These are phyloP conservation scores for Geranium incanum DNA, from an alignment of 441 rosid species.

Conservation along the genomic window DNA sequence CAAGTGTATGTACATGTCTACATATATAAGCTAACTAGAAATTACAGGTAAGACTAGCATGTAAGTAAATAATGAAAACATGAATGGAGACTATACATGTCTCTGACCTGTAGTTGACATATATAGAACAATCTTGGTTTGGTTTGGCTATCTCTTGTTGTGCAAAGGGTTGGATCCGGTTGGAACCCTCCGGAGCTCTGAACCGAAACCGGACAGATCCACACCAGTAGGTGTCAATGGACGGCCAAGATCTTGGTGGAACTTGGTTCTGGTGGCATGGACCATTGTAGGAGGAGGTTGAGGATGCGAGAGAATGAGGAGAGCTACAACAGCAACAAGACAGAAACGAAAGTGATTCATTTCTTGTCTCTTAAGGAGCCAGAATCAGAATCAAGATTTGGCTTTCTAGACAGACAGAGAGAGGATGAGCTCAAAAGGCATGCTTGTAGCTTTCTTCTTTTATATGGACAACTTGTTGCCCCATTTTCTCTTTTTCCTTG, in stretches of 20 bases:
- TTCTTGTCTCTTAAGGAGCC: background rate
- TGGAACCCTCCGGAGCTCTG: constrained; percentile 1
- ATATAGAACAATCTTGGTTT: background rate
- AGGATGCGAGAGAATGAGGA: background rate
- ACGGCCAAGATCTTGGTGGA: background rate
- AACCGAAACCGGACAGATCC: background rate
- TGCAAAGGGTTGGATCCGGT: constrained; percentile 6
- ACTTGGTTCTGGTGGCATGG: background rate
- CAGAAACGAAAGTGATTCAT: constrained; percentile 6
- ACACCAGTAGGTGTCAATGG: background rate
- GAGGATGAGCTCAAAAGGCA: background rate
- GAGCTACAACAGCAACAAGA: constrained; percentile 2
- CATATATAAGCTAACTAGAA: too few species aligned
- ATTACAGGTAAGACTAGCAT: too few species aligned
- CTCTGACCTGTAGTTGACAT: background rate
- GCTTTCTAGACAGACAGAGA: background rate
- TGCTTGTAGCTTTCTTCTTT: constrained; percentile 6
- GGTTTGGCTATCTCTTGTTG: constrained; percentile 3
- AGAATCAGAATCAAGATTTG: background rate
- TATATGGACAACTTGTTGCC: background rate
- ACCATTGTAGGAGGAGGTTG: background rate
- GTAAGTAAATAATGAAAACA: background rate
- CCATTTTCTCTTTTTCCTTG: background rate
- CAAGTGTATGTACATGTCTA: too few species aligned
- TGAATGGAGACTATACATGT: background rate